These are phyloP conservation scores for Hypomontagnella submonticulosa DNA, from an alignment of 495 filamentous ascomycete genomes.

Conservation along the genomic window DNA sequence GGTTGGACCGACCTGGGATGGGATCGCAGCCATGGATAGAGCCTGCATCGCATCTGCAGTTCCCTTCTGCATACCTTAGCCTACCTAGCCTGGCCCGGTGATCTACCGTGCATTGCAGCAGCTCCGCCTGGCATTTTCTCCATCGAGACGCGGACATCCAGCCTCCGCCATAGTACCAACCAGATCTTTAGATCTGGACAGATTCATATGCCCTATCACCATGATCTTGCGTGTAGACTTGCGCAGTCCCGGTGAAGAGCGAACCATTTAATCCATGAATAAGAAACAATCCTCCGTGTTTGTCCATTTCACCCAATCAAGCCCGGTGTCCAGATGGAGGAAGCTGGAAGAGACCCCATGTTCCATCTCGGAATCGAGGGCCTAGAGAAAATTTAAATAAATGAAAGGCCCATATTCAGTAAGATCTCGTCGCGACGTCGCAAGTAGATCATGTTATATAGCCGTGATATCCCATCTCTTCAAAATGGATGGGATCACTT, in stretches of 20 bases:
- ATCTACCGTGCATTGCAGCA: conserved; percentile 43
- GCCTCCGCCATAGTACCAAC: conserved; percentile 26
- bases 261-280: neutral
- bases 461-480: neutral
- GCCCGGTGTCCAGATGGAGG: conserved; percentile 10
- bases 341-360: neutral
- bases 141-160: conserved; percentile 30
- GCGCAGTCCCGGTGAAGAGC: too few species aligned
- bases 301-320: conserved; percentile 10
- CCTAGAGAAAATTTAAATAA: conserved; percentile 1
- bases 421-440: conserved; percentile 5
- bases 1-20: neutral
- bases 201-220: conserved; percentile 9
- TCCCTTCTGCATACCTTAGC: conserved; percentile 19
- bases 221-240: conserved; percentile 4
- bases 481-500: neutral
- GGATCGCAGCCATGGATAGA: conserved; percentile 8
- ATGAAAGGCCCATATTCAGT: neutral
- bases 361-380: conserved; percentile 10
- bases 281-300: neutral
- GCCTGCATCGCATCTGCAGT: conserved; percentile 32
- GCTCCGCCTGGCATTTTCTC: conserved; percentile 23
- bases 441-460: conserved; percentile 8
- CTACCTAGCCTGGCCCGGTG: conserved; percentile 6
- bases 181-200: neutral